Base-by-base conservation (phyloP, 163 green algal genomes). In the Chlamydomonas reinhardtii region DNA sequence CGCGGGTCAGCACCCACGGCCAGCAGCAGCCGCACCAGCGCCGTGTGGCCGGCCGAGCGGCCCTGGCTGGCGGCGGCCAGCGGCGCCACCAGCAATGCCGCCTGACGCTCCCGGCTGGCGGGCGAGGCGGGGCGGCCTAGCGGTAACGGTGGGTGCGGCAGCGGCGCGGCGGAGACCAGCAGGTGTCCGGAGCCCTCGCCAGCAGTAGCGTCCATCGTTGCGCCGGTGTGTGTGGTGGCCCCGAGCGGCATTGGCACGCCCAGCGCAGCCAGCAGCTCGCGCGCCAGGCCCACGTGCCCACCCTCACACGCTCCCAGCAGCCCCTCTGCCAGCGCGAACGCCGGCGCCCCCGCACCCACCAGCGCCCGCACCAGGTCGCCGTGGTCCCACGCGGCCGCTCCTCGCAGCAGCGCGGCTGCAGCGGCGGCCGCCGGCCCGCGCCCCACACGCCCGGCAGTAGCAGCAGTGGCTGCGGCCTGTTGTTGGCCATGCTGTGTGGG, bases 61-160 rank as follows among this genome's bases (percentile, higher is more conserved):
- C 29, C 64, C n/a, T 84, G 64, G 43, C 76, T 84, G 27, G 76
- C 65, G 17, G 76, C 76, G 20, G 76, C 65, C 29, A 84, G 76
- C 20, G 76, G 19, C 39, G 76, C 64, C 17, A 34, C 76, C 39
- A 84, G 62, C 22, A 68, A 39, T 16, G 43, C 19, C 68, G 68
- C 32, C 19, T 20, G 12, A 9, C 48, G 48, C 48, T 56, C 48
- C 48, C 48, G 48, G 48, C 12, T 22, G 48, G 48, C 48, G 5
- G 48, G 48, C 48, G 48, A 56, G 48, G 48, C 11, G 48, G 48
- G 48, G 48, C 48, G 48, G 12, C 48, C 61, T n/a, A 2, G 24
- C 61, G 61, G 24, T 27, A 15, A 5, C 20, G 61, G 24, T 31
- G 69, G 69, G 5, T n/a, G 39, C 39, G 39, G 39, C 39, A 14